Evolutionary conservation across 2,329 filamentous ascomycete species (phyloP), one percentile per base, ranked within the genome.

Genomic region (Endoconidiophora laricicola): DNA sequence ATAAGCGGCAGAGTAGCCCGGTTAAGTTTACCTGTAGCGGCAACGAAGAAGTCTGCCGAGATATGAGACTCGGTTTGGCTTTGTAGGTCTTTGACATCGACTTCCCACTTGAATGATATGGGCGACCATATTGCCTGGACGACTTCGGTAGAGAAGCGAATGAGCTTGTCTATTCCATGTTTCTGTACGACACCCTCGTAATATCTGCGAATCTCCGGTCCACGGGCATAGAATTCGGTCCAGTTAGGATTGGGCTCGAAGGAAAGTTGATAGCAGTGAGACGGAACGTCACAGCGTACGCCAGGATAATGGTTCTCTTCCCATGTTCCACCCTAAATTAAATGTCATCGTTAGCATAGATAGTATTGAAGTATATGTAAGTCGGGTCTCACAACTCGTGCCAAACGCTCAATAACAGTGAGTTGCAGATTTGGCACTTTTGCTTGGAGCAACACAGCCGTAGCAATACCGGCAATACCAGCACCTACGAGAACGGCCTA

Each of bases 221-320:
- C 81, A 29, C 74, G 73, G 0, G 81, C 73, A 57, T 82, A 86
- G 53, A 78, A 69, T 56, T 83, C 76, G 0, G 70, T 71, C 82
- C 82, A 86, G 55, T 81, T 68, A 0, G 70, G 73, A 49, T 84
- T 85, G 0, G 79, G 78, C 4, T 69, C 68, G 59, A 83, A 85
- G 0, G 76, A 77, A 6, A 73, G 73, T 58, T 83, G 80, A 57
- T 86, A 86, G n/a, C 79, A 77, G 59, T 83, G 78, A 0, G 79
- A 73, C 0, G 80, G 78, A 10, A 85, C 74, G 29, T 84, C 79
- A 56, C 81, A 85, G 40, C 77, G 66, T 1, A 81, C 76, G 2
- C 78, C 79, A 0, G 78, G 78, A 55, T 82, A 83, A 3, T 66
- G 59, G 48, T 74, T 74, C 52, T 73, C 70, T 44, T 71, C 66